phyloP scores from a whole-genome alignment of 257 asterid genomes.

The Cordia subcordata region DNA sequence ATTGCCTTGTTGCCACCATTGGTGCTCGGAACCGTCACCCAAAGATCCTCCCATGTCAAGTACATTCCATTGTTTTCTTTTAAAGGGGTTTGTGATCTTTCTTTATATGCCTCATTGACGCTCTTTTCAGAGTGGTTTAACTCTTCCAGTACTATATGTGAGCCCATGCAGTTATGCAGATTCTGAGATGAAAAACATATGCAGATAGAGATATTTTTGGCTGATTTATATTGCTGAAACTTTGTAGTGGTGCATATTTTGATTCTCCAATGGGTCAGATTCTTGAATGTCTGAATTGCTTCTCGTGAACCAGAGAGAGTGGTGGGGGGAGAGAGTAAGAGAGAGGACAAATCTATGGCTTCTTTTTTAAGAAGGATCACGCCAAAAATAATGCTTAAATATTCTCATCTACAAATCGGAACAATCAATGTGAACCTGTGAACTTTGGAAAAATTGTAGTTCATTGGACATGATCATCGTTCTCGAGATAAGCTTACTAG shows the following conservation, averaged over 20 bases:
- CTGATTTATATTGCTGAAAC: too few relatives aligned
- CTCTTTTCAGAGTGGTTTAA: background rate
- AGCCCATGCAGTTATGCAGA: background rate
- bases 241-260: too few relatives aligned
- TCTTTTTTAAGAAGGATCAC: background rate
- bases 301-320: constrained; percentile 18
- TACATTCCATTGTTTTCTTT: constrained; percentile 2
- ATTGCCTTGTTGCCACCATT: constrained; percentile 19
- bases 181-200: too few relatives aligned
- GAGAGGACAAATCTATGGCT: background rate
- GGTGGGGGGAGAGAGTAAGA: background rate
- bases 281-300: background rate
- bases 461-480: too few relatives aligned
- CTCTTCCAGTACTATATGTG: background rate
- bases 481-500: too few relatives aligned
- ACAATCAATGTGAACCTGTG: background rate
- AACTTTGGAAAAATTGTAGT: too few relatives aligned
- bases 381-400: background rate
- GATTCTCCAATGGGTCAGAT: background rate
- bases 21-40: constrained; percentile 23
- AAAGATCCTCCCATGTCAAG: constrained; percentile 40
- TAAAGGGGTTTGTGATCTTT: background rate
- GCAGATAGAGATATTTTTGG: background rate
- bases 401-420: background rate
- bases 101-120: background rate